A percentile compares a stretch with the other conserved stretches of the same genome.
Evolutionary conservation across 345 rosid genomes (phyloP).

Genomic region (Salix brachista): DNA sequence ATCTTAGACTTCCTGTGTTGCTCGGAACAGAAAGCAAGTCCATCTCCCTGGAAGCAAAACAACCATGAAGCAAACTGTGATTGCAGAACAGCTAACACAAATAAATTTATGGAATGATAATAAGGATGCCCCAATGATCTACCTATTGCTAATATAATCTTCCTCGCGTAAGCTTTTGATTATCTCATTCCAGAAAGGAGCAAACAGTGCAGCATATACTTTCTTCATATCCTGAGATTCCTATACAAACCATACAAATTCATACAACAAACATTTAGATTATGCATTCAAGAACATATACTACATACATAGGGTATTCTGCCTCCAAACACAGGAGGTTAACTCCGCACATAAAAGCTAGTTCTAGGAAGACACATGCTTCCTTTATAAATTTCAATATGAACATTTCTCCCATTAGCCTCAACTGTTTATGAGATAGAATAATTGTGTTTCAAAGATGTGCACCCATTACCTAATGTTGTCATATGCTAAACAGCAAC

Average conservation of each 20-base stretch:
- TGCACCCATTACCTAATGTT: too few relatives aligned
- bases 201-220: conserved; percentile 77
- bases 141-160: conserved; percentile 93
- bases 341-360: neutral
- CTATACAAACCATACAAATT: conserved; percentile 49
- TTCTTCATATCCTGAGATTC: conserved; percentile 64
- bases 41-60: conserved; percentile 68
- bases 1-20: conserved; percentile 83
- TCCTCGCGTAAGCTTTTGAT: conserved; percentile 94
- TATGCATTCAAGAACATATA: neutral
- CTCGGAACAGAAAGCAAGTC: conserved; percentile 91
- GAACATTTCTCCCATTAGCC: too few relatives aligned
- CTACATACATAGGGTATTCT: neutral
- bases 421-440: too few relatives aligned
- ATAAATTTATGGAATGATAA: conserved; percentile 4
- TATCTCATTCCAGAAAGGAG: conserved; percentile 99
- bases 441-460: too few relatives aligned
- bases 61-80: neutral
- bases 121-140: conserved; percentile 13
- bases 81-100: conserved; percentile 9
- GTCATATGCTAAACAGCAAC: too few relatives aligned
- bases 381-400: too few relatives aligned
- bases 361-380: neutral
- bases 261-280: neutral
- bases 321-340: neutral